Evolutionary conservation across 2,329 filamentous ascomycete genomes (phyloP).

Genomic region (Fusarium albidum): DNA sequence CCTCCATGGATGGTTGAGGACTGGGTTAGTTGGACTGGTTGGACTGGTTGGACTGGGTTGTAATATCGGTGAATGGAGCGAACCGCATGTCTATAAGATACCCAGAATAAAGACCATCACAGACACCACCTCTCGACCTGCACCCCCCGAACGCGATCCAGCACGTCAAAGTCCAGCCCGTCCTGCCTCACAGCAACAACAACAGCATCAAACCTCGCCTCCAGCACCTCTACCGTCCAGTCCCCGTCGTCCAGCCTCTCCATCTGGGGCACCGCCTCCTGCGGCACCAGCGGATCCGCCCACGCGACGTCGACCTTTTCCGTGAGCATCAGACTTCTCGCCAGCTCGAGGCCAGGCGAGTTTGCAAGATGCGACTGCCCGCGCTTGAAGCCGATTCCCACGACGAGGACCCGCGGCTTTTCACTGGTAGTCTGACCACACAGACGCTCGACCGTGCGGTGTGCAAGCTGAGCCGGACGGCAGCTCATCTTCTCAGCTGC

Average conservation of each 20-base stretch:
- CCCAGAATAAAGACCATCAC: no score
- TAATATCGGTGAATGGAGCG: background rate
- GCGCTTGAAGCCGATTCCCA: conserved; percentile 59
- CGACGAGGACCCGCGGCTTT: conserved; percentile 50
- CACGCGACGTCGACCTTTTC: conserved; percentile 52
- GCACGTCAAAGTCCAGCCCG: conserved; percentile 50
- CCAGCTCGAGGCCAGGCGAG: conserved; percentile 55
- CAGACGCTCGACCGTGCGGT: conserved; percentile 46
- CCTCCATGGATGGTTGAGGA: no score
- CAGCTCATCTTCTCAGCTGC: conserved; percentile 54
- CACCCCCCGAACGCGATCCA: conserved; percentile 46
- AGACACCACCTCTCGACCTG: conserved; percentile 52
- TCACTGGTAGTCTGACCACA: conserved; percentile 17
- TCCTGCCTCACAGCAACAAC: conserved; percentile 54
- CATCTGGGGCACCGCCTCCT: conserved; percentile 52
- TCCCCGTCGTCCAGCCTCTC: conserved; percentile 45
- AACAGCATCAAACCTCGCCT: conserved; percentile 51
- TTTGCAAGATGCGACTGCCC: conserved; percentile 58
- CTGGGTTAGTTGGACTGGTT: no score
- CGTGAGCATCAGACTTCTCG: conserved; percentile 47
- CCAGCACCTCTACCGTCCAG: conserved; percentile 50
- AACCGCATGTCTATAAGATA: no score
- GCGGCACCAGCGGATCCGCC: conserved; percentile 54
- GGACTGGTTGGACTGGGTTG: no score
- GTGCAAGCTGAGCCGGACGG: conserved; percentile 52